Evolutionary conservation across 2,329 filamentous ascomycete genomes (phyloP).

Genomic region (Colletotrichum ledebouriae): DNA sequence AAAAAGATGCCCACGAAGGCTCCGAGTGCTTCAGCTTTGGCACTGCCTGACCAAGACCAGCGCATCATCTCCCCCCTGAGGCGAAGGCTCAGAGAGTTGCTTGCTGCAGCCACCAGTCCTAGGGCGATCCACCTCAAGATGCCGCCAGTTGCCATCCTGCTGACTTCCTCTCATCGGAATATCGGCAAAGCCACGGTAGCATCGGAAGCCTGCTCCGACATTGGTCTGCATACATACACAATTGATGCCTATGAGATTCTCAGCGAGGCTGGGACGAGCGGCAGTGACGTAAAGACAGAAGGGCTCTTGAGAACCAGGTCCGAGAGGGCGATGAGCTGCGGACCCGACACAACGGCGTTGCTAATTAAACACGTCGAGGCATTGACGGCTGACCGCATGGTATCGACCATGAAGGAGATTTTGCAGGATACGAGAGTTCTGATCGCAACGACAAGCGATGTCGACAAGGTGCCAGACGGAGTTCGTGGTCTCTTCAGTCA

Average conservation of each 20-base stretch:
- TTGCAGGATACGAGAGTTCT: slow-evolving; percentile 84
- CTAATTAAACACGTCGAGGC: slow-evolving; percentile 93
- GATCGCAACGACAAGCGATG: slow-evolving; percentile 93
- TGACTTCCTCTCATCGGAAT: slow-evolving; percentile 91
- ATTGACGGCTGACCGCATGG: slow-evolving; percentile 90
- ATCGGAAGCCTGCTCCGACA: slow-evolving; percentile 82
- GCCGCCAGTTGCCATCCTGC: slow-evolving; percentile 87
- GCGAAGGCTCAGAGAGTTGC: slow-evolving; percentile 83
- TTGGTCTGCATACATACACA: slow-evolving; percentile 89
- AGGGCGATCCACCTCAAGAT: slow-evolving; percentile 88
- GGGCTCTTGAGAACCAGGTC: slow-evolving; percentile 89
- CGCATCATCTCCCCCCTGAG: slow-evolving; percentile 71
- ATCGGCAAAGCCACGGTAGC: slow-evolving; percentile 92
- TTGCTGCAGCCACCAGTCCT: slow-evolving; percentile 89
- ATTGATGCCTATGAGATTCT: slow-evolving; percentile 95
- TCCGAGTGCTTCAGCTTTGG: slow-evolving; percentile 54
- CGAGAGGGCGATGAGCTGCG: slow-evolving; percentile 90
- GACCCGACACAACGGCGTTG: slow-evolving; percentile 83
- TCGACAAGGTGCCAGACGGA: slow-evolving; percentile 93
- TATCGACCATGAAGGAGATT: slow-evolving; percentile 86
- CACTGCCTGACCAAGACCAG: slow-evolving; percentile 61
- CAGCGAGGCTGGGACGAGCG: slow-evolving; percentile 88
- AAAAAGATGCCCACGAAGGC: slow-evolving; percentile 72
- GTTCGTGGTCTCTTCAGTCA: slow-evolving; percentile 94
- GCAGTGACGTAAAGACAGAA: slow-evolving; percentile 93